Base-by-base conservation (phyloP, 2,329 filamentous ascomycete species). In the Paraphoma sp. region DNA sequence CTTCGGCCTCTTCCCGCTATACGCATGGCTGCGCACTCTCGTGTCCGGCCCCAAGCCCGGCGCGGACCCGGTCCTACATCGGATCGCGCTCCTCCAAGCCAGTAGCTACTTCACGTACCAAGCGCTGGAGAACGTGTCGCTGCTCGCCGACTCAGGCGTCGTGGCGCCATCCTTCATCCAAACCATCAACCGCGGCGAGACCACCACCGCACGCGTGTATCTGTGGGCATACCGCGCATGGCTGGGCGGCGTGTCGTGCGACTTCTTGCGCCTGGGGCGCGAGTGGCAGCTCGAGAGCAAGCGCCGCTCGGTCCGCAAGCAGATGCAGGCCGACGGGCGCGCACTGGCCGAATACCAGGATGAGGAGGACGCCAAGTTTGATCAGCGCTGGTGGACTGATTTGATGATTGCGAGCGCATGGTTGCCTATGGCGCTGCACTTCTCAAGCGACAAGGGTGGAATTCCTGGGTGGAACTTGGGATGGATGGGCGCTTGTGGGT, bases 401-500 rank as follows among this genome's bases (percentile, higher is more conserved):
- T 59, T 76, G 28, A 70, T 80, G 56, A 77, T 80, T 62, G 76
- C 78, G 31, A 54, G 74, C 36, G 75, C 73, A 47, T 81, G 79
- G 79, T 72, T 80, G 53, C 79, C 79, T 1, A 76, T 81, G 63
- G 79, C 78, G 11, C 58, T 74, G 56, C 78, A 81, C 44, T 80
- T 76, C 53, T 74, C 75, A 46, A 74, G 70, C 48, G 67, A 67
- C 18, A 71, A 61, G 12, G 72, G 69, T 23, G 79, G 79, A 0
- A 54, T 81, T 18, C 79, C 79, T 0, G 78, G 78, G 2, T 80
- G 78, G 73, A 80, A 80, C 60, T 42, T 79, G 56, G 79, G 79
- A 1, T 65, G 73, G 48, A 80, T 80, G 78, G 79, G 79, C 0
- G 58, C 73, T 29, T 78, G 74, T 65, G 79, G 79, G 48, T 63